Percentiles rank a stretch among this genome's conserved stretches.
Conservation (phyloP, 2,329 filamentous ascomycete species). For the Hypoxylon sp. region DNA sequence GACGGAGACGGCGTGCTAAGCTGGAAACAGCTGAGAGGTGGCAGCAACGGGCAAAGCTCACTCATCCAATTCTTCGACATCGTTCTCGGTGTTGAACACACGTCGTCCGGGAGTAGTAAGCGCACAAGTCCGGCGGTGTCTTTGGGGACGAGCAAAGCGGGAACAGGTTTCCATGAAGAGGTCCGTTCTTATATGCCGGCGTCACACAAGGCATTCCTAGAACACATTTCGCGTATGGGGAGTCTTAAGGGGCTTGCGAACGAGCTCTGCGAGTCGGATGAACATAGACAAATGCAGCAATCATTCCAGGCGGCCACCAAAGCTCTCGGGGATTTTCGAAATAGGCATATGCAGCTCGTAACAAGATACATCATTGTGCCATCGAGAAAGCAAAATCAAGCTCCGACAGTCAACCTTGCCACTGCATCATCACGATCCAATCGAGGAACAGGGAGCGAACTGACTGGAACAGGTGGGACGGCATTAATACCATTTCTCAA, state of each 20-base stretch:
- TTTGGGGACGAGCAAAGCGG: slow-evolving; percentile 25
- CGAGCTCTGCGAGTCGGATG: slow-evolving; percentile 66
- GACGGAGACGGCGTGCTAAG: slow-evolving; percentile 74
- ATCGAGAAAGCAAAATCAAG: slow-evolving; percentile 61
- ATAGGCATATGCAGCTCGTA: slow-evolving; percentile 91
- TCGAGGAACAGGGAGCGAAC: slow-evolving; percentile 55
- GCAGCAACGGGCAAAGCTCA: slow-evolving; percentile 93
- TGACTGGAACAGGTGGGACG: slow-evolving; percentile 90
- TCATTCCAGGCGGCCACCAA: slow-evolving; percentile 80
- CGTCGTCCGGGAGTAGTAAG: slow-evolving; percentile 56
- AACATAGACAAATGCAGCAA: slow-evolving; percentile 59
- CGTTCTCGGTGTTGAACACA: slow-evolving; percentile 85
- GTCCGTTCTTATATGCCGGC: slow-evolving; percentile 94
- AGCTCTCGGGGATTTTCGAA: slow-evolving; percentile 81
- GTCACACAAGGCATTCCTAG: slow-evolving; percentile 83
- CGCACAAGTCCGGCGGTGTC: not conserved
- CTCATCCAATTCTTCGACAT: slow-evolving; percentile 95
- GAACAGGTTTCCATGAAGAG: slow-evolving; percentile 68
- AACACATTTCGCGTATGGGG: slow-evolving; percentile 76
- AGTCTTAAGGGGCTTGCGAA: slow-evolving; percentile 81
- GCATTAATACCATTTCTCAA: slow-evolving; percentile 90
- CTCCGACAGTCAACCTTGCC: slow-evolving; percentile 59
- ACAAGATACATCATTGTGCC: slow-evolving; percentile 91
- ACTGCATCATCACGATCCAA: slow-evolving; percentile 59
- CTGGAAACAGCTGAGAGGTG: slow-evolving; percentile 86